phyloP scores from a whole-genome alignment of 148 eudicot species.

The Limonium bicolor region DNA sequence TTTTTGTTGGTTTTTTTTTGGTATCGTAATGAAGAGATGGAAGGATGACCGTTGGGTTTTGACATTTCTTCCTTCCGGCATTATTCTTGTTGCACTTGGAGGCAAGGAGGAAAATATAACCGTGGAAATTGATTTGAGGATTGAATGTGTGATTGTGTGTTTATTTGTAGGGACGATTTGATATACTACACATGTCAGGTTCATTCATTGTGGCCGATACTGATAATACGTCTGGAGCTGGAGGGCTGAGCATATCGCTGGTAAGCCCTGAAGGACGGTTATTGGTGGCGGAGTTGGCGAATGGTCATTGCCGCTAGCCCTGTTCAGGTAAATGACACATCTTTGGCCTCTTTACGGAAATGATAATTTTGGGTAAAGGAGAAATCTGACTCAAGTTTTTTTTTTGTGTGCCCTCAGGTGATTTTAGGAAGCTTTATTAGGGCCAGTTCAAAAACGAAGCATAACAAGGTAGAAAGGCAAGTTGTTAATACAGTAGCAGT shows the following conservation, averaged over 20 bases:
- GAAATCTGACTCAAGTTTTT: not conserved
- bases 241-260: constrained; percentile 58
- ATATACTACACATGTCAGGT: constrained; percentile 65
- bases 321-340: constrained; percentile 57
- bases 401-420: constrained; percentile 46
- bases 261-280: constrained; percentile 77
- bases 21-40: too few relatives aligned
- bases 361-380: not conserved
- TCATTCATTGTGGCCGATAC: constrained; percentile 36
- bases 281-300: constrained; percentile 73
- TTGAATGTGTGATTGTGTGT: too few relatives aligned
- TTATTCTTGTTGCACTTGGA: too few relatives aligned
- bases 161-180: constrained; percentile 76
- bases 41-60: too few relatives aligned
- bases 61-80: too few relatives aligned
- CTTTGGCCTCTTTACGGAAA: too few relatives aligned
- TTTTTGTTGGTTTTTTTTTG: too few relatives aligned
- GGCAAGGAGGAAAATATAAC: too few relatives aligned
- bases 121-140: too few relatives aligned
- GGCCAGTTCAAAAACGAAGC: constrained; percentile 28
- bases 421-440: constrained; percentile 57
- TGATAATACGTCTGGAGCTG: constrained; percentile 31
- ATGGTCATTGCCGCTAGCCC: constrained; percentile 71
- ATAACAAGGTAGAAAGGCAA: constrained; percentile 12
- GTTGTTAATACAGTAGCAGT: not conserved